Evolutionary conservation across 345 rosid species (phyloP).

Genomic region (Syzygium grande): DNA sequence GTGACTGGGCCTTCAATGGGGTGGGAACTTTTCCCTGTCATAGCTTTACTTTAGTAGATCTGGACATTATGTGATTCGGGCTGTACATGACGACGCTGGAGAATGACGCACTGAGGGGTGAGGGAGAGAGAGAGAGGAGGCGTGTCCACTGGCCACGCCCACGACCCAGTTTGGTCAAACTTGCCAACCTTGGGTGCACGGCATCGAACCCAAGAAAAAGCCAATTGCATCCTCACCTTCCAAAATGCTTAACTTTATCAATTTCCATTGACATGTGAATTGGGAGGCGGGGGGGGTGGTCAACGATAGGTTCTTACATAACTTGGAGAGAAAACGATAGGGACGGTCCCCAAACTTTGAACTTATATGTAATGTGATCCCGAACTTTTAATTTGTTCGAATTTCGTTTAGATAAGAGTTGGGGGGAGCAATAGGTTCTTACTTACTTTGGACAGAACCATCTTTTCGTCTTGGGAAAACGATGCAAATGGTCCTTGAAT

Average conservation of each 20-base stretch:
- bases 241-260: neutral
- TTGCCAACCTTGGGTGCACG: neutral
- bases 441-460: neutral
- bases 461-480: neutral
- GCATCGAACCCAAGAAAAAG: neutral
- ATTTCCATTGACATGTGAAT: neutral
- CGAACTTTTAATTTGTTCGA: neutral
- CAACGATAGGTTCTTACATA: neutral
- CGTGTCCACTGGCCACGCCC: neutral
- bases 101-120: neutral
- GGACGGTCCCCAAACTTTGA: neutral
- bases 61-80: neutral
- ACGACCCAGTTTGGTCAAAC: neutral
- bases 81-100: neutral
- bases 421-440: neutral
- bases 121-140: neutral
- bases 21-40: neutral
- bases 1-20: neutral
- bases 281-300: no score
- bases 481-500: no score
- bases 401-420: neutral
- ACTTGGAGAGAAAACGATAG: neutral
- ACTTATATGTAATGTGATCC: fast-evolving
- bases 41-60: neutral
- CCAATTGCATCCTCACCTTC: neutral